Base-by-base conservation (phyloP, 2,329 filamentous ascomycete genomes). In the Ceratocystis colombiana region DNA sequence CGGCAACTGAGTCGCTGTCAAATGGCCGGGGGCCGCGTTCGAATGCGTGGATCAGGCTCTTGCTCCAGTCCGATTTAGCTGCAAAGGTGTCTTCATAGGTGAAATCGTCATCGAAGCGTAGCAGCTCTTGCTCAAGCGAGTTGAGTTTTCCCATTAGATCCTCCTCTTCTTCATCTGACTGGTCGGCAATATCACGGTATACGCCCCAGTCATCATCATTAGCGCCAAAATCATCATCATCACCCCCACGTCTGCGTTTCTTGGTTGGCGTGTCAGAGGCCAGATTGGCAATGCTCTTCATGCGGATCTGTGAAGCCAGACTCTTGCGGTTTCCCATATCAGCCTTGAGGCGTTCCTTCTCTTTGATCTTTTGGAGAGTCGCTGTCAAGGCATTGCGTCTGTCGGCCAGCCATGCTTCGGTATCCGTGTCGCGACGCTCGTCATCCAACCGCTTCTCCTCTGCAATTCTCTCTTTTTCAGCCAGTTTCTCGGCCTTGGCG, bases 141-240 rank as follows among this genome's bases (percentile, higher is more conserved):
- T 89, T 89, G 59, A 99, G 82, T 67, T 81, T 83, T 4, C 81
- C 84, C 67, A 84, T 82, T 0, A 96, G 82, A 72, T 97, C 93
- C 74, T 93, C 89, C 73, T 97, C 93, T 73, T 96, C 92, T 69
- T 94, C 90, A 72, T 88, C 90, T 6, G 88, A 88, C 63, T 90
- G 91, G 0, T 89, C 90, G 1, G 90, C 89, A 67, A 97, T 95
- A 50, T 90, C 90, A 64, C 94, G 87, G 76, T 99, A 99, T 15
- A 99, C 90, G 67, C 90, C 90, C 94, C 94, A 99, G 75, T 99
- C 94, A 67, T 95, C 92, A 73, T 99, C 94, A 74, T 99, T 93
- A 62, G 92, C 92, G 66, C 94, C 94, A 73, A 99, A 99, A 68
- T 90, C 91, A 73, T 99, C 94, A 72, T 99, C 94, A 73, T 97